Evolutionary conservation across 345 rosid species (phyloP).

Genomic region (Camelina laxa): DNA sequence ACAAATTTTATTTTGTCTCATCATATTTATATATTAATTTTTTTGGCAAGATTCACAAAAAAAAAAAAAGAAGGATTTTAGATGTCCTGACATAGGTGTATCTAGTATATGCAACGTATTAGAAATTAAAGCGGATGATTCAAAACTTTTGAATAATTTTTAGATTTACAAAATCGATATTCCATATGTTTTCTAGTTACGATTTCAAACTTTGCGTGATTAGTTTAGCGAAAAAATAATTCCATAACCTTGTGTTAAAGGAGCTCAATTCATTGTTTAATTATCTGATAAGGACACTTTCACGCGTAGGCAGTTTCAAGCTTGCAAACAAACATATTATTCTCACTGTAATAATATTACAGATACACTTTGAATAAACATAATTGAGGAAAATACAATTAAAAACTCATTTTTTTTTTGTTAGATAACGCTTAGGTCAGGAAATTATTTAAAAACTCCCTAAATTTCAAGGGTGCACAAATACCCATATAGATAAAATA

Average conservation of each 20-base stretch:
- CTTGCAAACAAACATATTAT: slow-evolving; percentile 18
- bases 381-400: background rate
- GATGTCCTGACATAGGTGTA: background rate
- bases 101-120: background rate
- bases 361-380: background rate
- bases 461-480: slow-evolving; percentile 20
- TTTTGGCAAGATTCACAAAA: background rate
- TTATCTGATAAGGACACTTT: background rate
- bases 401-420: background rate
- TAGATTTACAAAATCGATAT: background rate
- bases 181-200: background rate
- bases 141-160: background rate
- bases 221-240: background rate
- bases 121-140: background rate
- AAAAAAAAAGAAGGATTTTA: background rate
- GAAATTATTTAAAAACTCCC: background rate
- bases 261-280: background rate
- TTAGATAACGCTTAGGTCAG: slow-evolving; percentile 7
- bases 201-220: background rate
- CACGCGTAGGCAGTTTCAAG: slow-evolving; percentile 1
- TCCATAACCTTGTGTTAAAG: background rate
- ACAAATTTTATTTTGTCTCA: background rate
- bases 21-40: background rate
- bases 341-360: slow-evolving; percentile 20
- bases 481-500: slow-evolving; percentile 6